A percentile compares a stretch with the other conserved stretches of the same genome.
These are phyloP conservation scores for Cubamyces lactineus DNA, from an alignment of 768 basidiomycete species.

Conservation along the genomic window DNA sequence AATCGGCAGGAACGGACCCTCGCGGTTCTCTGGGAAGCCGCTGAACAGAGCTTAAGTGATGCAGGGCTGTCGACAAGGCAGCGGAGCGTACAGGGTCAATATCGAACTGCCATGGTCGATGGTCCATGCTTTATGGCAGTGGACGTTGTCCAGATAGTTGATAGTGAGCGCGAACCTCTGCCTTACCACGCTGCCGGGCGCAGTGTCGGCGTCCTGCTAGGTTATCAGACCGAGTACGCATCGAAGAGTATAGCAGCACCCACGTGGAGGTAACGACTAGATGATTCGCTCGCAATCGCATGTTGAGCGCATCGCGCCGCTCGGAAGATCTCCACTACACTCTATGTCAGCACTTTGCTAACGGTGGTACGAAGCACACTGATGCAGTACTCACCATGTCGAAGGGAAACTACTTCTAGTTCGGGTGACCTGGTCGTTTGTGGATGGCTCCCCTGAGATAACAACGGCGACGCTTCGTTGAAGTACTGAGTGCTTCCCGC, in stretches of 20 bases:
- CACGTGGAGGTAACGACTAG: background rate
- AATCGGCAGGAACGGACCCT: background rate
- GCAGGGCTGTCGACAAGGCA: background rate
- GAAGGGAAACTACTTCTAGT: background rate
- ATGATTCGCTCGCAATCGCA: background rate
- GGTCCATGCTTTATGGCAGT: background rate
- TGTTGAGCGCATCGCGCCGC: background rate
- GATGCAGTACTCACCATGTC: background rate
- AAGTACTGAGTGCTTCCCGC: too few species aligned
- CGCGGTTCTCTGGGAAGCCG: background rate
- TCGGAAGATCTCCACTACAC: background rate
- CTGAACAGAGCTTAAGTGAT: background rate
- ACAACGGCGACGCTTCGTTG: too few species aligned
- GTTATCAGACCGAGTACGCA: background rate
- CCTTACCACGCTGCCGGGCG: background rate
- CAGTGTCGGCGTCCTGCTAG: conserved; percentile 4
- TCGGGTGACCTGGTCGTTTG: too few species aligned
- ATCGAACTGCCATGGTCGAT: background rate
- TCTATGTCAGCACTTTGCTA: background rate
- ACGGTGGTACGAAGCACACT: background rate
- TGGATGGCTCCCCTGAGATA: too few species aligned
- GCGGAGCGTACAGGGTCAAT: background rate
- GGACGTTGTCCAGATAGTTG: background rate
- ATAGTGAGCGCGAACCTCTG: background rate
- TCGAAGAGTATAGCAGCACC: background rate